Conservation (phyloP, 768 basidiomycete genomes). For the Pulveroboletus ravenelii region DNA sequence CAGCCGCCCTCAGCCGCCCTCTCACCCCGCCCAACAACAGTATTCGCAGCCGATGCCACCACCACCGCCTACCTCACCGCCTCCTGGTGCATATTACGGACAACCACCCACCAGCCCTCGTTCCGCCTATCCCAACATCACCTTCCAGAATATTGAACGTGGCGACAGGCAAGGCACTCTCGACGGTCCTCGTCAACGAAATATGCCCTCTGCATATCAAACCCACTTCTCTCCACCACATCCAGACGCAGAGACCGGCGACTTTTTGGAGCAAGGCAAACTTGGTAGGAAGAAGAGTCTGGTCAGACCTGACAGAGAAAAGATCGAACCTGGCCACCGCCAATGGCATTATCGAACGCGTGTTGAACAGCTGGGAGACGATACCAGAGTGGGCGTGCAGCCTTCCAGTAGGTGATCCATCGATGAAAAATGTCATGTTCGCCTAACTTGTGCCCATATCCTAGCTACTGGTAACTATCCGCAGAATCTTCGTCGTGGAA, state of each 20-base stretch:
- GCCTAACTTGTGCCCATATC: conserved; percentile 5
- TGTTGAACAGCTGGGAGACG: conserved; percentile 71
- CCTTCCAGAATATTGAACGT: conserved; percentile 64
- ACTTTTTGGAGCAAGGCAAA: conserved; percentile 42
- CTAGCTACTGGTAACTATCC: conserved; percentile 80
- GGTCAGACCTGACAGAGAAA: conserved; percentile 89
- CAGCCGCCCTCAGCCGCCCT: conserved; percentile 33
- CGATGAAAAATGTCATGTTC: not conserved
- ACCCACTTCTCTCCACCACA: conserved; percentile 40
- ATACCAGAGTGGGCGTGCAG: conserved; percentile 65
- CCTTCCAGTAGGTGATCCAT: conserved; percentile 67
- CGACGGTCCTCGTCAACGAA: conserved; percentile 50
- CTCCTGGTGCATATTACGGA: conserved; percentile 12
- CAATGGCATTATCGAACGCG: conserved; percentile 93
- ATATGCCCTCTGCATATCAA: conserved; percentile 42
- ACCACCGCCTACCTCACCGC: conserved; percentile 16
- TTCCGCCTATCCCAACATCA: conserved; percentile 42
- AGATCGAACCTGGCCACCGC: conserved; percentile 91
- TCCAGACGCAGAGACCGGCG: conserved; percentile 30
- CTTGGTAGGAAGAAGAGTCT: conserved; percentile 87
- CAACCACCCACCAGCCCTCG: conserved; percentile 21
- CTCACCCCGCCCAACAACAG: conserved; percentile 32
- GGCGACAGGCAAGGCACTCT: conserved; percentile 61
- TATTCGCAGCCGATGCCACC: conserved; percentile 18
- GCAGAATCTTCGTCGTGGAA: conserved; percentile 67